phyloP scores from a whole-genome alignment of 306 rosid genomes.

The Vigna mungo region DNA sequence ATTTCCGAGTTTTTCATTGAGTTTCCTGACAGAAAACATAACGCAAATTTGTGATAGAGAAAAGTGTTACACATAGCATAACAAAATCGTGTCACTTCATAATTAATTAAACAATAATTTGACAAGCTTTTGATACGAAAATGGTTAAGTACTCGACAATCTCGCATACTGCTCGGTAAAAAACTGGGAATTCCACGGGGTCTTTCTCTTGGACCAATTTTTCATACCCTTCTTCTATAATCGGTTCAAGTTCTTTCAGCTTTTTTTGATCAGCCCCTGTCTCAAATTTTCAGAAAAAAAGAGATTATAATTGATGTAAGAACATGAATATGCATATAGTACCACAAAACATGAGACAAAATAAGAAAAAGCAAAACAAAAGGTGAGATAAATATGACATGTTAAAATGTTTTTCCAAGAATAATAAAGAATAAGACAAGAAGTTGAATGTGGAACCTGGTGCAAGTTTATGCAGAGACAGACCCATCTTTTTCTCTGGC shows the following conservation, averaged over 20 bases:
- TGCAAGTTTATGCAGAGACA: constrained; percentile 50
- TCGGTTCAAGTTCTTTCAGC: constrained; percentile 36
- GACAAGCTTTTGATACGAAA: neutral
- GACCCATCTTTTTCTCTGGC: constrained; percentile 56
- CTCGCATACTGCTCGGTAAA: constrained; percentile 57
- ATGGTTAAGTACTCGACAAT: constrained; percentile 60
- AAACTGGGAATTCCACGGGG: neutral
- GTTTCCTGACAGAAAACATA: constrained; percentile 50
- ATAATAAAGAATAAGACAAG: neutral
- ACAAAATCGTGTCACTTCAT: neutral
- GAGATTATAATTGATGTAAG: neutral
- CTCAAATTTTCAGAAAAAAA: constrained; percentile 26
- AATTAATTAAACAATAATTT: neutral
- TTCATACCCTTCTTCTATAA: constrained; percentile 35
- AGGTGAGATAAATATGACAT: neutral
- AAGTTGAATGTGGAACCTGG: constrained; percentile 53
- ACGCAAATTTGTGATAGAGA: neutral
- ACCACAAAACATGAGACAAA: neutral
- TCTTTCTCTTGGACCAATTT: neutral
- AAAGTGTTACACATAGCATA: neutral
- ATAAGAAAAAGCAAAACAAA: constrained; percentile 10
- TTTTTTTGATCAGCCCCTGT: constrained; percentile 59
- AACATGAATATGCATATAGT: neutral
- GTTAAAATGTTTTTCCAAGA: neutral
- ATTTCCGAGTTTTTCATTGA: constrained; percentile 51